Conservation (phyloP, 2,329 filamentous ascomycete genomes). For the Triangularia verruculosa region DNA sequence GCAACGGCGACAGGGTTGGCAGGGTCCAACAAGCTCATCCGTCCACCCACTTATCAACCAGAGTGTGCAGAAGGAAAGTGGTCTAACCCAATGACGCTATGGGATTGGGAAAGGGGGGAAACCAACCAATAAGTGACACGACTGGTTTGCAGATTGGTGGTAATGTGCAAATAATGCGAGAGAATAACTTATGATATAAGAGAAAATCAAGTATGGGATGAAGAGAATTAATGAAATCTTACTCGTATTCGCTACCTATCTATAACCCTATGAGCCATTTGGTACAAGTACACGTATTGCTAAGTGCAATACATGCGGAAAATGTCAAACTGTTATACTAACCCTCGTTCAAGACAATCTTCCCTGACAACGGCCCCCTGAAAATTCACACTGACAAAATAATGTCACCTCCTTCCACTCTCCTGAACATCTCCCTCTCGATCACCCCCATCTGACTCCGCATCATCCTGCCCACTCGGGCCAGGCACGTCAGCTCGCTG, state of each 20-base stretch:
- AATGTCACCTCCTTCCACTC: background rate
- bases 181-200: background rate
- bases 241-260: background rate
- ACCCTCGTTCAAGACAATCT: background rate
- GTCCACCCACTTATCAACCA: background rate
- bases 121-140: background rate
- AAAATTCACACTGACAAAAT: background rate
- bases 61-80: background rate
- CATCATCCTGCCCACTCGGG: background rate
- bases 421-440: background rate
- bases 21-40: background rate
- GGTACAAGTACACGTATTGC: background rate
- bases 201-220: background rate
- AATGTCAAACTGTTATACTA: background rate
- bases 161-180: too few species aligned
- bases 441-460: background rate
- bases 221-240: background rate
- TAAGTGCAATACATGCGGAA: background rate
- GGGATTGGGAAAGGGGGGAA: background rate
- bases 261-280: background rate
- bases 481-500: background rate
- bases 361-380: background rate
- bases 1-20: background rate
- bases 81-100: background rate
- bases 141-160: background rate